phyloP scores from a whole-genome alignment of 768 basidiomycete species.

The Boletellus ananiceps region DNA sequence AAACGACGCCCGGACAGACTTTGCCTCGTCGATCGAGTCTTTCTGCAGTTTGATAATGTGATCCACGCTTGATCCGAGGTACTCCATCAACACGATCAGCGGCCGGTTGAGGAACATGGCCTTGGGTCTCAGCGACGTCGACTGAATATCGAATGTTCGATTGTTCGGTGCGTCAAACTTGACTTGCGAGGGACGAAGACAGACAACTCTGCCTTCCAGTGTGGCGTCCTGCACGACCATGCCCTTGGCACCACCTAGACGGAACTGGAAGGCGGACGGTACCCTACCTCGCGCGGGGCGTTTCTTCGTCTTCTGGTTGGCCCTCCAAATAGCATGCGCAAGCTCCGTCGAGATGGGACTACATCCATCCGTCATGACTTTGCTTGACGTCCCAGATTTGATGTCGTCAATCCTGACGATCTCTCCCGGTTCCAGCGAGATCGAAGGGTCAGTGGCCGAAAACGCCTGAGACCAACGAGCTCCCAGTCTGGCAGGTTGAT shows the following conservation, averaged over 20 bases:
- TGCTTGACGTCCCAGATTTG: conserved; percentile 17
- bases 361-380: conserved; percentile 49
- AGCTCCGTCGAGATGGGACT: conserved; percentile 42
- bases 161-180: conserved; percentile 42
- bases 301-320: conserved; percentile 29
- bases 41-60: conserved; percentile 38
- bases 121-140: conserved; percentile 41
- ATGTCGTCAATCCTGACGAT: conserved; percentile 32
- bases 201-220: conserved; percentile 33
- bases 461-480: conserved; percentile 56
- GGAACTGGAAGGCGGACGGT: conserved; percentile 43
- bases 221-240: conserved; percentile 42
- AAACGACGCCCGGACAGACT: conserved; percentile 33
- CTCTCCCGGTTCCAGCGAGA: conserved; percentile 34
- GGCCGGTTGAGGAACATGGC: conserved; percentile 44
- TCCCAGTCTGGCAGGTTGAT: conserved; percentile 44
- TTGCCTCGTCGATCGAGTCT: conserved; percentile 34
- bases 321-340: conserved; percentile 33
- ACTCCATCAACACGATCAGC: conserved; percentile 46
- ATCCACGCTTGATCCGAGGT: conserved; percentile 33
- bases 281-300: conserved; percentile 11
- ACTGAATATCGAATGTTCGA: conserved; percentile 44
- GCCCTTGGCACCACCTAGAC: conserved; percentile 45
- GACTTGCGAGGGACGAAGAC: conserved; percentile 41
- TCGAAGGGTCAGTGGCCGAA: conserved; percentile 46